Evolutionary conservation across 768 basidiomycete species (phyloP).

Genomic region (Rhodotorula taiwanensis): DNA sequence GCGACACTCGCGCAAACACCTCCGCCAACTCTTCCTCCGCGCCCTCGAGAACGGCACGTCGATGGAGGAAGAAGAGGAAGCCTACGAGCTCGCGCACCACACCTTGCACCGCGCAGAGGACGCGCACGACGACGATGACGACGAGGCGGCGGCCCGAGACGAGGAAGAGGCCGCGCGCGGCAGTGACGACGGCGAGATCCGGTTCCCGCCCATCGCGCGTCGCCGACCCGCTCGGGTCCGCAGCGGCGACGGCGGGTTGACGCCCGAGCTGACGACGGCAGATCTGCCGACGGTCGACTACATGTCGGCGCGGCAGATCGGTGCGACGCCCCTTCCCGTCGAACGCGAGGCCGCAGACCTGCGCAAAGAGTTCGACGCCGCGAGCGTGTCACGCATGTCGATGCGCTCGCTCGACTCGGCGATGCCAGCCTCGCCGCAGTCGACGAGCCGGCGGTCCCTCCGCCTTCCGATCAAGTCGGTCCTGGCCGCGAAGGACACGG

Average conservation of each 20-base stretch:
- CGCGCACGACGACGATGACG: background rate
- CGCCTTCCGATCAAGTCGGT: background rate
- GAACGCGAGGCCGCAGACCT: background rate
- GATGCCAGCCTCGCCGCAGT: background rate
- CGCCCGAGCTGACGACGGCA: constrained; percentile 16
- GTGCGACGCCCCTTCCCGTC: background rate
- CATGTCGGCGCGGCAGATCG: constrained; percentile 3
- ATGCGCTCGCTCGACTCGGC: constrained; percentile 18
- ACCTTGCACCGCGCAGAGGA: background rate
- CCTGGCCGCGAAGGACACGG: no score
- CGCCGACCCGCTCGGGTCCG: no score
- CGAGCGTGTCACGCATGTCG: constrained; percentile 10
- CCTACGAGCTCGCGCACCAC: background rate
- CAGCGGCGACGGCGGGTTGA: constrained; percentile 2
- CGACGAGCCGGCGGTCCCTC: background rate
- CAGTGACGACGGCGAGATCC: background rate
- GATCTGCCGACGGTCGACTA: constrained; percentile 17
- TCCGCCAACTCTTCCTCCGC: constrained; percentile 32
- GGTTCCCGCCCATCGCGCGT: background rate
- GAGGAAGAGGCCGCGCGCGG: constrained; percentile 5
- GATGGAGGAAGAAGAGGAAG: constrained; percentile 16
- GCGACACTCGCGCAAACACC: constrained; percentile 25
- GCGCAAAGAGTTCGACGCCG: constrained; percentile 9
- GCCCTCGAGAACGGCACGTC: constrained; percentile 37
- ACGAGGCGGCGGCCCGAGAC: constrained; percentile 6